These are phyloP conservation scores for Pyrus bretschneideri DNA, from an alignment of 306 rosid species.

Conservation along the genomic window DNA sequence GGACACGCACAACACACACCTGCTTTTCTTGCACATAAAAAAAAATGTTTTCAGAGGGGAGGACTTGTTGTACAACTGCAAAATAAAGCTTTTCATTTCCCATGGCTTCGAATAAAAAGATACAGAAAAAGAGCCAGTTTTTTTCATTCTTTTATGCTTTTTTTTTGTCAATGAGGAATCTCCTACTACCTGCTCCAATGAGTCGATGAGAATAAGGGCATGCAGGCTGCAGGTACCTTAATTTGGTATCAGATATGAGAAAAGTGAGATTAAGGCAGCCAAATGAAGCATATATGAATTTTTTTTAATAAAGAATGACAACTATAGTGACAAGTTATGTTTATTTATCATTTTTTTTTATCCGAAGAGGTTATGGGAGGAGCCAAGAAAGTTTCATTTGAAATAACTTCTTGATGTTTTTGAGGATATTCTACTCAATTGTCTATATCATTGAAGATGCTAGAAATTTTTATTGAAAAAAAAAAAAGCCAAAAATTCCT, in stretches of 20 bases:
- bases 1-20: neutral
- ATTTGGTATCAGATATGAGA: neutral
- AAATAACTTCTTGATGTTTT: too few species aligned
- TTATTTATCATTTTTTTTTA: too few species aligned
- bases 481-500: neutral
- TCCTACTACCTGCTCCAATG: neutral
- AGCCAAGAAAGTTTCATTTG: too few species aligned
- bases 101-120: neutral
- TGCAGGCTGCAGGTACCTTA: neutral
- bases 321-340: accelerated
- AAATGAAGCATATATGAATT: too few species aligned
- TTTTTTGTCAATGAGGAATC: neutral
- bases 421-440: too few species aligned
- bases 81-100: neutral
- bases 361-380: too few species aligned
- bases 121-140: neutral
- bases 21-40: neutral
- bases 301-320: too few species aligned
- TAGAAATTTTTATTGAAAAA: too few species aligned
- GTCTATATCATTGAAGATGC: neutral
- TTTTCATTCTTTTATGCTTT: neutral
- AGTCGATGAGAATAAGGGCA: neutral
- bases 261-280: neutral
- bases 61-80: neutral
- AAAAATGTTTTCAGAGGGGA: neutral